phyloP scores from a whole-genome alignment of 305 asterid genomes.

The Fraxinus baroniana region DNA sequence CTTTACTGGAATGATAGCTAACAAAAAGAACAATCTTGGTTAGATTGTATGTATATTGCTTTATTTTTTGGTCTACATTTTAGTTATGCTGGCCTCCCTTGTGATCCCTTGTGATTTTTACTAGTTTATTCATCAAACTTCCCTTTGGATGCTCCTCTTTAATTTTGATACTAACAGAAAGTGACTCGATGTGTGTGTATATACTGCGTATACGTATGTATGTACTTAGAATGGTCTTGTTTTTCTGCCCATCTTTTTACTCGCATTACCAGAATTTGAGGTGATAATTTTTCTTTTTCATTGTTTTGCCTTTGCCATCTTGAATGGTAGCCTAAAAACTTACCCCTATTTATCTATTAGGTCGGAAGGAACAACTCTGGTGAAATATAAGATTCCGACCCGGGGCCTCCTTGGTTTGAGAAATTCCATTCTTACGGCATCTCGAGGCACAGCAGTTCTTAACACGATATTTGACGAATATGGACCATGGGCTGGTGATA shows the following conservation, averaged over 20 bases:
- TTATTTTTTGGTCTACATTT: background rate
- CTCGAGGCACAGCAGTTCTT: slow-evolving; percentile 98
- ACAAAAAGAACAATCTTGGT: background rate
- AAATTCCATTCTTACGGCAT: slow-evolving; percentile 84
- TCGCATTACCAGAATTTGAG: background rate
- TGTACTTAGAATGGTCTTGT: background rate
- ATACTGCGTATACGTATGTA: background rate
- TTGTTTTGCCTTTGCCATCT: slow-evolving; percentile 18
- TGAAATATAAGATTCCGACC: slow-evolving; percentile 91
- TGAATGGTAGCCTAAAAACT: slow-evolving; percentile 19
- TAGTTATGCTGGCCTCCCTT: background rate
- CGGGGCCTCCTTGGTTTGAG: slow-evolving; percentile 94
- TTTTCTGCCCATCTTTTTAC: background rate
- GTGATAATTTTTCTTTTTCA: background rate
- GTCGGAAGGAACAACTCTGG: slow-evolving; percentile 71
- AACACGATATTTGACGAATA: slow-evolving; percentile 89
- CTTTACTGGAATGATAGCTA: background rate
- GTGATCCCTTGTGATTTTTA: background rate
- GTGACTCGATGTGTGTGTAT: background rate
- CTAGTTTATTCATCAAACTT: background rate
- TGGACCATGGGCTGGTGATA: slow-evolving; percentile 97
- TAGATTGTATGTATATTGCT: background rate
- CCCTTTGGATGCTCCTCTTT: background rate
- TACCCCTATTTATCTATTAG: slow-evolving; percentile 35
- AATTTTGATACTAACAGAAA: background rate